Evolutionary conservation across 176 grass and related monocot genomes (phyloP).

Genomic region (Carex cristatella): DNA sequence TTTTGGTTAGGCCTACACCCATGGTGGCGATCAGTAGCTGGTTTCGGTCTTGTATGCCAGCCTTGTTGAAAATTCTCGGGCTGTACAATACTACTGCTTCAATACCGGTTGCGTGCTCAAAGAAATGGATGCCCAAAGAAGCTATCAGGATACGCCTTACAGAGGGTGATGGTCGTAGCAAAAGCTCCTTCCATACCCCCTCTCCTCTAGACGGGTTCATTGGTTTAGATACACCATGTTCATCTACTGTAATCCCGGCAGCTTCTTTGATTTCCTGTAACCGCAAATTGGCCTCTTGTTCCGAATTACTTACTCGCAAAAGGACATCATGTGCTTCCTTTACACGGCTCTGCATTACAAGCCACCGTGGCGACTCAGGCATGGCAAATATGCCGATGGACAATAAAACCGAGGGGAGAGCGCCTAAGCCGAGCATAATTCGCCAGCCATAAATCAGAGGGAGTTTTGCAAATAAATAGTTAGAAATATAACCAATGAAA

Average conservation of each 20-base stretch:
- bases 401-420: conserved; percentile 54
- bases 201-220: conserved; percentile 26
- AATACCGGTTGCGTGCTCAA: conserved; percentile 75
- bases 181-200: conserved; percentile 63
- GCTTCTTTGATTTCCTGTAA: conserved; percentile 53
- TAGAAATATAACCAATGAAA: conserved; percentile 82
- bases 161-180: conserved; percentile 44
- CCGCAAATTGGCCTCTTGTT: conserved; percentile 42
- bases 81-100: conserved; percentile 79
- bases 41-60: conserved; percentile 30
- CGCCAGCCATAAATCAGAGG: conserved; percentile 62
- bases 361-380: conserved; percentile 94
- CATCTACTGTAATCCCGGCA: conserved; percentile 42
- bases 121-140: conserved; percentile 69
- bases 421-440: conserved; percentile 63
- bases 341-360: conserved; percentile 68
- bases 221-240: not conserved
- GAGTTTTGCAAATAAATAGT: conserved; percentile 65
- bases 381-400: conserved; percentile 51
- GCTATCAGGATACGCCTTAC: conserved; percentile 64
- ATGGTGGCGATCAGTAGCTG: conserved; percentile 42
- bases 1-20: conserved; percentile 69
- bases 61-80: conserved; percentile 53
- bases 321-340: conserved; percentile 53
- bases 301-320: conserved; percentile 36